phyloP scores from a whole-genome alignment of 371 early-diverging fungal species.

The Mucor lusitanicus region DNA sequence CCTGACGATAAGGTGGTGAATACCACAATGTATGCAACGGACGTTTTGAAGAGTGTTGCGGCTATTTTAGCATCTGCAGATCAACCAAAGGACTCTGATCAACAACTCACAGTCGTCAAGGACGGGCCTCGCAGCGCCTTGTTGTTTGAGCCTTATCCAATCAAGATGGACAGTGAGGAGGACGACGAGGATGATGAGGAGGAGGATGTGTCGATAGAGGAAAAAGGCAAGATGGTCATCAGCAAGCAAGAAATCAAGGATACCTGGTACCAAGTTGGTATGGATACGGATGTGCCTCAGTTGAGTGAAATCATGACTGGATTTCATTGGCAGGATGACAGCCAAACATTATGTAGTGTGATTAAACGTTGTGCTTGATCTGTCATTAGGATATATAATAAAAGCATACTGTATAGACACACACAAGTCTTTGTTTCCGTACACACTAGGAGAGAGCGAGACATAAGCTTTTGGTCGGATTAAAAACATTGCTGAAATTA shows the following conservation, averaged over 20 bases:
- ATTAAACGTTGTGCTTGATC: not conserved
- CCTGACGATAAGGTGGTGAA: slow-evolving; percentile 36
- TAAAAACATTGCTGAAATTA: not conserved
- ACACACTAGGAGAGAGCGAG: not conserved
- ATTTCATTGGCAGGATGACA: slow-evolving; percentile 21
- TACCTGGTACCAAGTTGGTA: slow-evolving; percentile 44
- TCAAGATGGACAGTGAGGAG: slow-evolving; percentile 3
- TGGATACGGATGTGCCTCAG: slow-evolving; percentile 36
- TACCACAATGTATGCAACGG: slow-evolving; percentile 33
- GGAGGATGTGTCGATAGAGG: not conserved
- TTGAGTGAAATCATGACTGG: slow-evolving; percentile 29
- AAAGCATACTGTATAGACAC: not conserved
- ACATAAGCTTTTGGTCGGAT: not conserved
- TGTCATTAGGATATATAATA: not conserved
- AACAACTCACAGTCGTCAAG: not conserved
- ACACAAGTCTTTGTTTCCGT: not conserved
- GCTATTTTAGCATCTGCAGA: slow-evolving; percentile 18
- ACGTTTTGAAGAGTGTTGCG: slow-evolving; percentile 41
- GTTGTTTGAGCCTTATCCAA: slow-evolving; percentile 15
- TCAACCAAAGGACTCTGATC: not conserved
- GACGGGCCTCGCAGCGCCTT: not conserved
- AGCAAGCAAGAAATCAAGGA: slow-evolving; percentile 2
- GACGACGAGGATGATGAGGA: not conserved
- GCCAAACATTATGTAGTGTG: not conserved
- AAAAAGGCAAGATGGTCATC: not conserved